Evolutionary conservation across 495 filamentous ascomycete species (phyloP).

Genomic region (Tuber magnatum): DNA sequence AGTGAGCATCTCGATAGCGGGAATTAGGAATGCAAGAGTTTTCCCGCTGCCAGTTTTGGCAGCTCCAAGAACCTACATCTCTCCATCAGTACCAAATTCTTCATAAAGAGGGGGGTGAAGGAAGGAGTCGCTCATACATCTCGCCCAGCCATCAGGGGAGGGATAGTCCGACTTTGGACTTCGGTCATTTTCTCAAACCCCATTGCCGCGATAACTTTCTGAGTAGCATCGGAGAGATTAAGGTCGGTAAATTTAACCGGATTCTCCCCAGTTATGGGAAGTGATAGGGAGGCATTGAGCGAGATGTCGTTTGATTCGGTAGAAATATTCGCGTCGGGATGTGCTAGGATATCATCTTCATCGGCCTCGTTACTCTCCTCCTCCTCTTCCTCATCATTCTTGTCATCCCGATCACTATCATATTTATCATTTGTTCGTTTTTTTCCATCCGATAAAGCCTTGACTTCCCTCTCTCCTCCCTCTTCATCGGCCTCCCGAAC

Average conservation of each 20-base stretch:
- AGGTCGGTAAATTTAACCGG: slow-evolving; percentile 68
- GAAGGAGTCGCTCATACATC: slow-evolving; percentile 49
- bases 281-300: slow-evolving; percentile 47
- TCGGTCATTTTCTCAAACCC: slow-evolving; percentile 92
- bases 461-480: slow-evolving; percentile 2
- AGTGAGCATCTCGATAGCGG: slow-evolving; percentile 87
- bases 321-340: slow-evolving; percentile 14
- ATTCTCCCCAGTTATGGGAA: slow-evolving; percentile 52
- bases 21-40: slow-evolving; percentile 90
- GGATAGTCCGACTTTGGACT: slow-evolving; percentile 82
- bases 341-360: slow-evolving; percentile 10
- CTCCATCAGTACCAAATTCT: slow-evolving; percentile 1
- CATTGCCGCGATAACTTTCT: slow-evolving; percentile 84
- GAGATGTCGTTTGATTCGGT: slow-evolving; percentile 47
- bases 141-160: slow-evolving; percentile 76
- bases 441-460: slow-evolving; percentile 10
- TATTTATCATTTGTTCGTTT: slow-evolving; percentile 4
- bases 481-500: background rate
- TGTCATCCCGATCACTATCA: slow-evolving; percentile 14
- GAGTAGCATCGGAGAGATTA: slow-evolving; percentile 76
- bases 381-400: slow-evolving; percentile 40
- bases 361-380: slow-evolving; percentile 40
- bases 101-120: background rate
- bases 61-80: slow-evolving; percentile 62
- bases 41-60: slow-evolving; percentile 97